Evolutionary conservation across 345 rosid genomes (phyloP).

Genomic region (Citropsis articulata): DNA sequence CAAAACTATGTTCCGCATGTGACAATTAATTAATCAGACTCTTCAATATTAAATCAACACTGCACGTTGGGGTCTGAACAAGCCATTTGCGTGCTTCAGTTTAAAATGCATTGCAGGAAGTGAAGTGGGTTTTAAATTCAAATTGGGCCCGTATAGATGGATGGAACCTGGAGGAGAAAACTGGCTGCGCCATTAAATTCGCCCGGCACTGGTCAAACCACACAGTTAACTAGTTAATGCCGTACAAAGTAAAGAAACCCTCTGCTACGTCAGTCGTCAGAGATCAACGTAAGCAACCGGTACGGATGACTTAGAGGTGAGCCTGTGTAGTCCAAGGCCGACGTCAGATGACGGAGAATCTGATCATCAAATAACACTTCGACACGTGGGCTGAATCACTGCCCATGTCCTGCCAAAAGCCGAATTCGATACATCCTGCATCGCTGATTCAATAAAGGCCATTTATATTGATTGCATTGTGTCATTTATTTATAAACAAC

Average conservation of each 20-base stretch:
- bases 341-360: constrained; percentile 7
- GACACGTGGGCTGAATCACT: neutral
- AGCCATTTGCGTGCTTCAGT: neutral
- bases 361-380: neutral
- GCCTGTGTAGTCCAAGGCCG: neutral
- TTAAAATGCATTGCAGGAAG: neutral
- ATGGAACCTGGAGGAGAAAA: neutral
- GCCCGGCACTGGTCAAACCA: neutral
- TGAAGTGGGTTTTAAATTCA: neutral
- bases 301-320: constrained; percentile 18
- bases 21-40: neutral
- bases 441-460: neutral
- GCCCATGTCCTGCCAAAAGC: neutral
- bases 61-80: neutral
- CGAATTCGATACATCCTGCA: neutral
- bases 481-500: too few species aligned
- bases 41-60: neutral
- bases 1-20: neutral
- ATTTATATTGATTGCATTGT: neutral
- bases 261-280: constrained; percentile 9
- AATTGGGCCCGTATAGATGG: too few species aligned
- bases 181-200: neutral
- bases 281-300: constrained; percentile 20
- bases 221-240: neutral
- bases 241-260: neutral